Base-by-base conservation (phyloP, 2,329 filamentous ascomycete genomes). In the Fusarium sp. region DNA sequence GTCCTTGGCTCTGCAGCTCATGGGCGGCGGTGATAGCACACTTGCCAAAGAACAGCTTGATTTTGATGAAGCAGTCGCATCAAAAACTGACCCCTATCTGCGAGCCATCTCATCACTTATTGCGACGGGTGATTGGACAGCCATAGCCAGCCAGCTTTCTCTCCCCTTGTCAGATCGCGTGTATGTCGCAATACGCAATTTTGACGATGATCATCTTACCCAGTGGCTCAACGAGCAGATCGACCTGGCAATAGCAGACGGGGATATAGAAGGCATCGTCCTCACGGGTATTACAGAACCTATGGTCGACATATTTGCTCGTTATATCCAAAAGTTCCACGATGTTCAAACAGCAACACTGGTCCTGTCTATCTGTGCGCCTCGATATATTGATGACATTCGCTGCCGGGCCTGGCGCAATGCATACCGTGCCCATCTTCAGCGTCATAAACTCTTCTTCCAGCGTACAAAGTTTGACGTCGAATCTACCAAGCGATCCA, bases 301-400 rank as follows among this genome's bases (percentile, higher is more conserved):
- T 54, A 84, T 91, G 52, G 89, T 94, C 60, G 91, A 94, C 75
- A 87, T 96, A 18, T 87, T 95, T 62, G 90, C 92, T 64, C 87
- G 88, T 51, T 93, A 94, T 77, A 86, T 96, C 45, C 85, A 90
- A 71, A 91, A 91, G 70, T 93, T 91, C 76, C 85, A 89, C 74
- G 92, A 95, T 77, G 85, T 92, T 26, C 93, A 97, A 79, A 94
- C 92, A 2, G 91, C 92, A 3, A 90, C 92, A 0, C 83, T 96
- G 3, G 86, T 93, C 62, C 86, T 92, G 59, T 91, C 91, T 13
- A 89, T 92, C 76, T 91, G 91, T 70, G 88, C 89, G 58, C 92
- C 92, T 0, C 85, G 89, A 10, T 95, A 93, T 78, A 89, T 95
- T 69, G 87, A 91, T 77, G 93, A 96, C 77, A 83, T 91, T 42